Evolutionary conservation across 2,329 filamentous ascomycete species (phyloP).

Genomic region (Anthostomella pinea): DNA sequence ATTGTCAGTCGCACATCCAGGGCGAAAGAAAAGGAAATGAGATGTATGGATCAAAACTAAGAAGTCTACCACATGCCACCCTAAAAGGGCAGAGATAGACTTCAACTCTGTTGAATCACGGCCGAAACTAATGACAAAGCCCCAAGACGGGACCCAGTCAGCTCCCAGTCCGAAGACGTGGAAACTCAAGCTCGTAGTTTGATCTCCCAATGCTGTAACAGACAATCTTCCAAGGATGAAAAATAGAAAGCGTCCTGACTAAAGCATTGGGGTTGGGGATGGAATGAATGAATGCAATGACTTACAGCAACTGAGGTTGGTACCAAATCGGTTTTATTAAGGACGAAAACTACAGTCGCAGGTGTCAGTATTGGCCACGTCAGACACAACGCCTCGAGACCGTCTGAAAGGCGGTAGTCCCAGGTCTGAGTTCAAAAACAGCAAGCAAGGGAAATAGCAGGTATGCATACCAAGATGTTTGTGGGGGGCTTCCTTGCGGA

Average conservation of each 20-base stretch:
- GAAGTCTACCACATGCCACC: conserved; percentile 75
- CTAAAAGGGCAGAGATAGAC: conserved; percentile 61
- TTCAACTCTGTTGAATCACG: conserved; percentile 98
- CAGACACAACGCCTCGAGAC: no score
- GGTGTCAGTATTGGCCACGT: no score
- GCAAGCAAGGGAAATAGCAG: no score
- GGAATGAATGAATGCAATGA: conserved; percentile 13
- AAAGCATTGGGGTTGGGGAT: conserved; percentile 58
- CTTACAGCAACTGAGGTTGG: conserved; percentile 94
- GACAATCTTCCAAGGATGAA: conserved; percentile 72
- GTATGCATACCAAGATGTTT: conserved; percentile 60
- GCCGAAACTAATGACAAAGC: conserved; percentile 67
- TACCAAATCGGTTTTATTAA: conserved; percentile 92
- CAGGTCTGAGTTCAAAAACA: no score
- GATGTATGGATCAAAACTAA: conserved; percentile 99
- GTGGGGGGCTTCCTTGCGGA: conserved; percentile 88
- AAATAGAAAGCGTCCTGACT: conserved; percentile 81
- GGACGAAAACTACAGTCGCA: conserved; percentile 80
- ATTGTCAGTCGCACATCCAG: conserved; percentile 29
- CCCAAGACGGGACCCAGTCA: conserved; percentile 87
- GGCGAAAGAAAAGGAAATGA: conserved; percentile 34
- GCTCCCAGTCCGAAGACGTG: conserved; percentile 62
- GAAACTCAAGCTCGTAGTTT: conserved; percentile 67
- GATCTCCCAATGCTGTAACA: conserved; percentile 99
- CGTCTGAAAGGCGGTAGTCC: no score